Conservation (phyloP, 768 basidiomycete species). For the Imleria badia region DNA sequence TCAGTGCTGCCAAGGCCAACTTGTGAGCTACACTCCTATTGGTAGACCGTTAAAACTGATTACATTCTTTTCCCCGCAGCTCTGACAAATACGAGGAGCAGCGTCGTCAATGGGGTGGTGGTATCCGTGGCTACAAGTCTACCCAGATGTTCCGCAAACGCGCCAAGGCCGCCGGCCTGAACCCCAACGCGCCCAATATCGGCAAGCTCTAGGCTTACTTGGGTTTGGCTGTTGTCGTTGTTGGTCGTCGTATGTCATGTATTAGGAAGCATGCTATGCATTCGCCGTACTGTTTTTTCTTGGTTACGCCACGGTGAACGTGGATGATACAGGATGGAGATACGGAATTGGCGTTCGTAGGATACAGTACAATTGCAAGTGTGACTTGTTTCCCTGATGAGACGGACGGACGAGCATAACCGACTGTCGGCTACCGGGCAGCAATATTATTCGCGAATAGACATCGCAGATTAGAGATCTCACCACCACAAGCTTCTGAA, state of each 20-base stretch:
- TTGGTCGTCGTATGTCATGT: slow-evolving; percentile 18
- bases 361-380: too few species aligned
- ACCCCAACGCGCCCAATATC: slow-evolving; percentile 50
- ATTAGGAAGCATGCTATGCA: slow-evolving; percentile 21
- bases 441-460: too few species aligned
- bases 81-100: slow-evolving; percentile 92
- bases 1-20: slow-evolving; percentile 95
- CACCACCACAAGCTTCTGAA: too few species aligned
- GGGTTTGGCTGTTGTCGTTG: neutral
- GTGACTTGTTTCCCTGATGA: too few species aligned
- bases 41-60: neutral
- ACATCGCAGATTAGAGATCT: too few species aligned
- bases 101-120: slow-evolving; percentile 94
- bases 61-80: slow-evolving; percentile 37
- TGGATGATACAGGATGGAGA: neutral
- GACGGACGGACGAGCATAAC: too few species aligned
- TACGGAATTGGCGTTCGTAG: neutral
- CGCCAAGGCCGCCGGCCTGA: slow-evolving; percentile 86
- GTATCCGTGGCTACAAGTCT: slow-evolving; percentile 92
- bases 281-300: neutral
- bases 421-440: too few species aligned
- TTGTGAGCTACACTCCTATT: slow-evolving; percentile 58
- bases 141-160: slow-evolving; percentile 92
- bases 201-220: slow-evolving; percentile 57
- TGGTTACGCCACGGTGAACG: slow-evolving; percentile 4